phyloP scores from a whole-genome alignment of 1,284 basidiomycete genomes.

The Anthracocystis setariae region DNA sequence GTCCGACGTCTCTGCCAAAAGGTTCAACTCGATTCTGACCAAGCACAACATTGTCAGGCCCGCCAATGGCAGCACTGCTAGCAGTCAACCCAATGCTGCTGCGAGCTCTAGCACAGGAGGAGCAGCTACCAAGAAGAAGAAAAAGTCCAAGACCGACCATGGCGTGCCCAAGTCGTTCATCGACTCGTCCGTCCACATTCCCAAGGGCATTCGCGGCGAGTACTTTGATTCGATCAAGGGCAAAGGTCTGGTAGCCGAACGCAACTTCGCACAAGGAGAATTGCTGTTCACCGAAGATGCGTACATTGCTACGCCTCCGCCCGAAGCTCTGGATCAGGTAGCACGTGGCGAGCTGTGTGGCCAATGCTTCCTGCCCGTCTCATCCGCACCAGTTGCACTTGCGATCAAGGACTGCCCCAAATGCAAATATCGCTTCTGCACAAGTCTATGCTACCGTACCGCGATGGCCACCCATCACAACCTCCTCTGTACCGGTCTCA shows the following conservation, averaged over 20 bases:
- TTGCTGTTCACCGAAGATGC: slow-evolving; percentile 80
- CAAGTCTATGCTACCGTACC: slow-evolving; percentile 77
- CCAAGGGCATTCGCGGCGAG: slow-evolving; percentile 72
- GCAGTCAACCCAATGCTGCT: neutral
- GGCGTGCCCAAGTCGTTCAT: slow-evolving; percentile 50
- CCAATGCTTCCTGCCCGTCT: slow-evolving; percentile 59
- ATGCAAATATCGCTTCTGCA: slow-evolving; percentile 77
- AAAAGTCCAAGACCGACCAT: slow-evolving; percentile 18
- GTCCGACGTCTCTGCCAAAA: slow-evolving; percentile 38
- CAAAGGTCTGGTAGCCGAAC: slow-evolving; percentile 81
- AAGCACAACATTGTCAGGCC: slow-evolving; percentile 19
- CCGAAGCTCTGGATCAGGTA: slow-evolving; percentile 41
- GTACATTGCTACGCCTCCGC: slow-evolving; percentile 67
- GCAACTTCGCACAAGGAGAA: slow-evolving; percentile 77
- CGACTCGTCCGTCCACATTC: slow-evolving; percentile 46
- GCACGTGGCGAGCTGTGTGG: slow-evolving; percentile 49
- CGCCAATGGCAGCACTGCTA: neutral
- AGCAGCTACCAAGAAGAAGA: slow-evolving; percentile 36
- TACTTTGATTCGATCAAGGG: slow-evolving; percentile 80
- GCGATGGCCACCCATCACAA: slow-evolving; percentile 75
- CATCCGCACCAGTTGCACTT: slow-evolving; percentile 59
- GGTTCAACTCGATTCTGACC: slow-evolving; percentile 33
- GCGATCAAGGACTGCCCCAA: slow-evolving; percentile 59
- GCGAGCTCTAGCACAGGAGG: neutral
- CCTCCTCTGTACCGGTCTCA: slow-evolving; percentile 79